Evolutionary conservation across 2,329 filamentous ascomycete species (phyloP).

Genomic region (Colletotrichum acutatum): DNA sequence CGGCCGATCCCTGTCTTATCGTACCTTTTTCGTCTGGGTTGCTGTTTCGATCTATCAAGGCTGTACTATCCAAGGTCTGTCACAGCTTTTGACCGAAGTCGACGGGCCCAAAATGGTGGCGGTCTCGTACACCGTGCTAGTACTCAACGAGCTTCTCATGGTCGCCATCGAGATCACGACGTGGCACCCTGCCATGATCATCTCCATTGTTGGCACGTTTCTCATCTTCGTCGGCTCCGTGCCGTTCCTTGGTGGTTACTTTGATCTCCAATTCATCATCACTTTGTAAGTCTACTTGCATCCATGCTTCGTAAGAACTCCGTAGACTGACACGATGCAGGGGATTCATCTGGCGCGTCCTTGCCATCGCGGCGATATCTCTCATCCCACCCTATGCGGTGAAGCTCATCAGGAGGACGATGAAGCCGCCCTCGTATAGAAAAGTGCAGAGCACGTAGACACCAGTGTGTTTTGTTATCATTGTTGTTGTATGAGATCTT

Average conservation of each 20-base stretch:
- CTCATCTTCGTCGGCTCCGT: constrained; percentile 83
- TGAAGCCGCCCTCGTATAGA: constrained; percentile 93
- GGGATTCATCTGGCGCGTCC: constrained; percentile 89
- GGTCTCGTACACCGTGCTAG: constrained; percentile 90
- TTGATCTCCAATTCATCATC: constrained; percentile 83
- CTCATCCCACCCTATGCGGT: constrained; percentile 88
- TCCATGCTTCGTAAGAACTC: neutral
- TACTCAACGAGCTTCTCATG: constrained; percentile 97
- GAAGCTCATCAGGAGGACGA: constrained; percentile 84
- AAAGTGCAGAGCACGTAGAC: constrained; percentile 82
- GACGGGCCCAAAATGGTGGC: constrained; percentile 82
- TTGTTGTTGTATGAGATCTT: constrained; percentile 3
- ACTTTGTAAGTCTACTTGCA: constrained; percentile 65
- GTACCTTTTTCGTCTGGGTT: constrained; percentile 97
- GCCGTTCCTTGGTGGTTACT: constrained; percentile 90
- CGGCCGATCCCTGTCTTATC: constrained; percentile 87
- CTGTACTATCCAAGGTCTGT: constrained; percentile 92
- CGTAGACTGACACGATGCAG: constrained; percentile 49
- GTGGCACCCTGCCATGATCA: constrained; percentile 94
- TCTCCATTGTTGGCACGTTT: constrained; percentile 84
- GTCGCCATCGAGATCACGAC: constrained; percentile 96
- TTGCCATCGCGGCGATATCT: constrained; percentile 82
- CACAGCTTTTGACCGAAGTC: constrained; percentile 86
- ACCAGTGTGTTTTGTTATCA: neutral
- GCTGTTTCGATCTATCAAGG: constrained; percentile 96